A percentile compares a stretch with the other conserved stretches of the same genome.
These are phyloP conservation scores for Agrocybe chaxingu DNA, from an alignment of 768 basidiomycete species.

Conservation along the genomic window DNA sequence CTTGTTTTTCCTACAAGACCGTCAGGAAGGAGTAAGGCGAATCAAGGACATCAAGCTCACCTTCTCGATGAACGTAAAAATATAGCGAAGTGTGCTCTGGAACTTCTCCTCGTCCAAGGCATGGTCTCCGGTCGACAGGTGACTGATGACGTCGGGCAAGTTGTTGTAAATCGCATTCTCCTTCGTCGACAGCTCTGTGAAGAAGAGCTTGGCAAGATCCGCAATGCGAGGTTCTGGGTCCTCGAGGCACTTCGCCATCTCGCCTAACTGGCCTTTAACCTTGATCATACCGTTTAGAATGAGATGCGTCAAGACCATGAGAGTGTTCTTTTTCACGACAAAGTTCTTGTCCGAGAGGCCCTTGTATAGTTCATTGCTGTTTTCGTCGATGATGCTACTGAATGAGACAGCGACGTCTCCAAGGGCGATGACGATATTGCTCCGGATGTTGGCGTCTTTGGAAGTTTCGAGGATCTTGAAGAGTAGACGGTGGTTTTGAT, in stretches of 20 bases:
- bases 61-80: slow-evolving; percentile 97
- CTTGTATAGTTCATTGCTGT: slow-evolving; percentile 91
- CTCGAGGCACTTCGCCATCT: slow-evolving; percentile 99
- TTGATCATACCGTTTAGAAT: slow-evolving; percentile 99
- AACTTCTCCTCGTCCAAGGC: slow-evolving; percentile 92
- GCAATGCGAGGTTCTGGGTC: slow-evolving; percentile 84
- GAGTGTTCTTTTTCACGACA: slow-evolving; percentile 97
- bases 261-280: slow-evolving; percentile 97
- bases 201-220: slow-evolving; percentile 97
- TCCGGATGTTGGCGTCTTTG: slow-evolving; percentile 83
- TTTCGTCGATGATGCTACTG: slow-evolving; percentile 95
- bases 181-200: slow-evolving; percentile 92
- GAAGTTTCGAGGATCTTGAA: slow-evolving; percentile 95
- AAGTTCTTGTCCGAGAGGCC: slow-evolving; percentile 85
- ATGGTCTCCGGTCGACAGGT: slow-evolving; percentile 86
- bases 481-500: slow-evolving; percentile 79
- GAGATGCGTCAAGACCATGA: slow-evolving; percentile 96
- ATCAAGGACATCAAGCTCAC: slow-evolving; percentile 33
- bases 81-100: slow-evolving; percentile 90
- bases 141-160: slow-evolving; percentile 95
- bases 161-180: slow-evolving; percentile 99
- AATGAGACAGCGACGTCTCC: slow-evolving; percentile 99
- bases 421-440: slow-evolving; percentile 96
- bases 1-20: slow-evolving; percentile 84
- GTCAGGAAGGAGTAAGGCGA: not conserved